Conservation (phyloP, 139 green algal genomes). For the Chlorella sorokiniana region DNA sequence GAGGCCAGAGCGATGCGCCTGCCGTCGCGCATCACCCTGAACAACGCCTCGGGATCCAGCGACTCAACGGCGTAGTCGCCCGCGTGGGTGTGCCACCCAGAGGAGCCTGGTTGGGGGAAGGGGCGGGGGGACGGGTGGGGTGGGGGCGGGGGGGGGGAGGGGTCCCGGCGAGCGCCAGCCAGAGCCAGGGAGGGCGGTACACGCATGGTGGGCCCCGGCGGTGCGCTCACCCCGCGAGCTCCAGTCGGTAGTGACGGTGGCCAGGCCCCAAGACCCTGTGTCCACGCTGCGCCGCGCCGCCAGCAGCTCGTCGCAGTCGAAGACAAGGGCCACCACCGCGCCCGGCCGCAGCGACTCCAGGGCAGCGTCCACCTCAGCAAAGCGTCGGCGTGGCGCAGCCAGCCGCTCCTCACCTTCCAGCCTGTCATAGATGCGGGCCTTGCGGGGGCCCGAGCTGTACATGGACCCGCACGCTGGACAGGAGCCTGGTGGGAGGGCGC, state of each 20-base stretch:
- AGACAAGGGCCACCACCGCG: conserved; percentile 4
- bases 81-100: conserved; percentile 26
- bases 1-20: conserved; percentile 12
- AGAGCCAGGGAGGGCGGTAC: no score
- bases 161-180: neutral
- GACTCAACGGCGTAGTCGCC: conserved; percentile 14
- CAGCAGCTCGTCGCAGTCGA: conserved; percentile 29
- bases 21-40: conserved; percentile 22
- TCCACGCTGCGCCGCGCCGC: neutral
- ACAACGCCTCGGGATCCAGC: conserved; percentile 16
- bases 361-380: conserved; percentile 7
- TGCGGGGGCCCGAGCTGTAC: neutral
- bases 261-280: neutral
- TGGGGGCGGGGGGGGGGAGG: neutral
- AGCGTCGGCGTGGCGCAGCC: neutral
- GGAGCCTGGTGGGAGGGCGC: neutral
- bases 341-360: conserved; percentile 6
- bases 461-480: neutral
- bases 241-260: neutral
- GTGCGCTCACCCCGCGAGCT: conserved; percentile 4
- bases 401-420: conserved; percentile 13
- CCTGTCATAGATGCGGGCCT: conserved; percentile 17
- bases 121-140: neutral
- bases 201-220: no score
- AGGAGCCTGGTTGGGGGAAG: neutral